These are phyloP conservation scores for Warburgia ugandensis DNA, from an alignment of 164 flowering plant genomes.

Conservation along the genomic window DNA sequence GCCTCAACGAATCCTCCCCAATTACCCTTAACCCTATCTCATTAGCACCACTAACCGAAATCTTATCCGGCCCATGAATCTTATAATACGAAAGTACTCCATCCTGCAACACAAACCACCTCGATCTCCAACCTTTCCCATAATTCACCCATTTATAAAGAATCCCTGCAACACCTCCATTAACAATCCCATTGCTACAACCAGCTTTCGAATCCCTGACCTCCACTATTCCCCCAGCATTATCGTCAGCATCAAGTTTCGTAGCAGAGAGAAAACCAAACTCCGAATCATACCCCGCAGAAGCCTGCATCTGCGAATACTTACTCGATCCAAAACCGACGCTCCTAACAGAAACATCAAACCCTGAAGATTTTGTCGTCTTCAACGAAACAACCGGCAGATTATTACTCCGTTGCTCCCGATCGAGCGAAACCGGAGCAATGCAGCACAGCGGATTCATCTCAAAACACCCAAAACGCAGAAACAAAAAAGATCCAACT, in stretches of 20 bases:
- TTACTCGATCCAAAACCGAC: conserved; percentile 27
- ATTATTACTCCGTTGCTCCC: conserved; percentile 45
- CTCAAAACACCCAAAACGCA: neutral
- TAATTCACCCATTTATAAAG: conserved; percentile 94
- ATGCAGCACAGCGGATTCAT: conserved; percentile 99
- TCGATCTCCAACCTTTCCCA: conserved; percentile 80
- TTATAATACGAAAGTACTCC: conserved; percentile 94
- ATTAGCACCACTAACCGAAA: conserved; percentile 36
- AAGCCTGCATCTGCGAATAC: conserved; percentile 39
- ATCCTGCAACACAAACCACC: conserved; percentile 80
- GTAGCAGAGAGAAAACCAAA: neutral
- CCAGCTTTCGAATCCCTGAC: conserved; percentile 24
- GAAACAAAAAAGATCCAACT: neutral
- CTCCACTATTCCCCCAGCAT: conserved; percentile 24
- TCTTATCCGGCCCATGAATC: conserved; percentile 88
- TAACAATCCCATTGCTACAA: conserved; percentile 14
- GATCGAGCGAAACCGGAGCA: conserved; percentile 91
- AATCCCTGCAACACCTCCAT: conserved; percentile 53
- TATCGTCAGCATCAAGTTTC: neutral
- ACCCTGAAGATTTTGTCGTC: conserved; percentile 29
- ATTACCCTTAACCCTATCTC: conserved; percentile 62
- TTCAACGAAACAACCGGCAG: conserved; percentile 23
- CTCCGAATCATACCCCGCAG: conserved; percentile 25
- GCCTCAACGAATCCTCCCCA: conserved; percentile 66
- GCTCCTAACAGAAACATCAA: conserved; percentile 23